phyloP scores from a whole-genome alignment of 805 yeast genomes.

The Sporopachydermia quercuum region DNA sequence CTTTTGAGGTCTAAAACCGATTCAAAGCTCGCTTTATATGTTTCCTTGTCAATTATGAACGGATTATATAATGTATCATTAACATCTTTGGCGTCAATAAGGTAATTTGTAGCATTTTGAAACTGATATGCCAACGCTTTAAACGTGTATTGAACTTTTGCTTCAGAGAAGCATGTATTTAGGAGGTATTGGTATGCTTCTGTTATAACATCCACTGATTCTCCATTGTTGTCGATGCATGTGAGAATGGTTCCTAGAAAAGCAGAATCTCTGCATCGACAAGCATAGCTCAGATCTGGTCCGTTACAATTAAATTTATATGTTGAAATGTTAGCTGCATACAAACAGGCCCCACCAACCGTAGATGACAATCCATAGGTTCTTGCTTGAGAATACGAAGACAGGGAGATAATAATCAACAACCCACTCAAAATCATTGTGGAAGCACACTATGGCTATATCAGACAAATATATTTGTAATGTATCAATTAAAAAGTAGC shows the following conservation, averaged over 20 bases:
- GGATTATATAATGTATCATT: background rate
- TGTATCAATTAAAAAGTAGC: too few relatives aligned
- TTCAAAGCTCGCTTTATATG: background rate
- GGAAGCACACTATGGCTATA: too few relatives aligned
- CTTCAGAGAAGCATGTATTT: conserved; percentile 2
- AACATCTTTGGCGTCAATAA: background rate
- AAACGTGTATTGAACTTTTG: background rate
- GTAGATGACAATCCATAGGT: background rate
- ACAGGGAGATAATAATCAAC: too few relatives aligned
- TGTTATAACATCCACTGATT: conserved; percentile 2
- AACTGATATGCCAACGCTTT: conserved; percentile 1
- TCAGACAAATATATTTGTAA: too few relatives aligned
- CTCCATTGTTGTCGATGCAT: conserved; percentile 3
- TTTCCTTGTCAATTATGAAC: background rate
- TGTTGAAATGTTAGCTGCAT: background rate
- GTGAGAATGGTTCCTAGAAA: conserved; percentile 4
- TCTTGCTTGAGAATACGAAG: too few relatives aligned
- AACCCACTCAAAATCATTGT: too few relatives aligned
- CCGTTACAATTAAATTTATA: background rate
- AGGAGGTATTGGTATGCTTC: conserved; percentile 3
- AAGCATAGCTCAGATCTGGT: conserved; percentile 2
- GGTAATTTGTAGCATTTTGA: conserved; percentile 2
- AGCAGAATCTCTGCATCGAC: conserved; percentile 3
- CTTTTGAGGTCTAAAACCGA: background rate
- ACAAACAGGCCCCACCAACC: background rate